These are phyloP conservation scores for Omphalea diandra DNA, from an alignment of 441 rosid genomes.

Conservation along the genomic window DNA sequence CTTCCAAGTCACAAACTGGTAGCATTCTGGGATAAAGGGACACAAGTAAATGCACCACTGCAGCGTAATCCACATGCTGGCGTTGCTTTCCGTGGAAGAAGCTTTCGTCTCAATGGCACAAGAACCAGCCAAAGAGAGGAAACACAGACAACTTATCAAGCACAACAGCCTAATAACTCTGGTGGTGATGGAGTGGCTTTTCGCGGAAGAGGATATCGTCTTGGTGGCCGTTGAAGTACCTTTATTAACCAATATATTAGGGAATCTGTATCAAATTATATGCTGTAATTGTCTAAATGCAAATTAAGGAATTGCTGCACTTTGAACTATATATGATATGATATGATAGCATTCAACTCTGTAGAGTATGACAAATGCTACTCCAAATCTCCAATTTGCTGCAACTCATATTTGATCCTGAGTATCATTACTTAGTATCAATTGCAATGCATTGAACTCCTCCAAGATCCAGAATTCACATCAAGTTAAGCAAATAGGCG, in stretches of 20 bases:
- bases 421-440: too few species aligned
- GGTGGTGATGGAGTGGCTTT: constrained; percentile 39
- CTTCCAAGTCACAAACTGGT: constrained; percentile 50
- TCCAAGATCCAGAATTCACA: too few species aligned
- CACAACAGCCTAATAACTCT: constrained; percentile 22
- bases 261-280: not conserved
- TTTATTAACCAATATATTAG: not conserved
- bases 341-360: too few species aligned
- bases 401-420: too few species aligned
- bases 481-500: too few species aligned
- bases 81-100: constrained; percentile 49
- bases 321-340: too few species aligned
- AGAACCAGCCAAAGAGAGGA: constrained; percentile 7
- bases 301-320: not conserved
- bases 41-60: constrained; percentile 53
- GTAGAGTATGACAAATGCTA: too few species aligned
- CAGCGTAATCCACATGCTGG: constrained; percentile 43
- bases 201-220: constrained; percentile 50
- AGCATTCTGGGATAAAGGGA: constrained; percentile 55
- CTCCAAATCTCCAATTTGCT: too few species aligned
- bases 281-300: not conserved
- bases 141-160: constrained; percentile 10
- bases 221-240: constrained; percentile 20
- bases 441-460: too few species aligned
- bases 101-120: constrained; percentile 40